Conservation (phyloP, 768 basidiomycete genomes). For the Kwoniella dejecticola region DNA sequence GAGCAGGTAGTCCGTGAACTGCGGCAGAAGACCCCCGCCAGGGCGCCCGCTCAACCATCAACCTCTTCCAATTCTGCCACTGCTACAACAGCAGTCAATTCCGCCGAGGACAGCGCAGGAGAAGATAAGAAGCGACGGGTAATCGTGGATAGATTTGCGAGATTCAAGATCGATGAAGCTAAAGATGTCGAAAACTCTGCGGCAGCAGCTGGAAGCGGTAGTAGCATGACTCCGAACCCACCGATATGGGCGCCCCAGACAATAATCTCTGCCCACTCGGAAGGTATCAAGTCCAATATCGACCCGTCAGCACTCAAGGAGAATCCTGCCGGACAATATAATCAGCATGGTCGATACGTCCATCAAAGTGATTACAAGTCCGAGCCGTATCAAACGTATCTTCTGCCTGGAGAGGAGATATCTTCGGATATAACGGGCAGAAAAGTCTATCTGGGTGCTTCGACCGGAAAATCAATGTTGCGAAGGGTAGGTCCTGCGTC, state of each 20-base stretch:
- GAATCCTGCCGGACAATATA: background rate
- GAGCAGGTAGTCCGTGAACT: slow-evolving; percentile 88
- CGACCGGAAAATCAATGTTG: slow-evolving; percentile 47
- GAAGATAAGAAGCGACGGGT: slow-evolving; percentile 46
- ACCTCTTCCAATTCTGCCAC: background rate
- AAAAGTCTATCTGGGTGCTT: slow-evolving; percentile 43
- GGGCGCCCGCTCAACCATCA: slow-evolving; percentile 9
- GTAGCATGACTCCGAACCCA: slow-evolving; percentile 10
- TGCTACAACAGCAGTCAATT: background rate
- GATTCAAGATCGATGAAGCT: slow-evolving; percentile 51
- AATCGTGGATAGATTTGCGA: slow-evolving; percentile 47
- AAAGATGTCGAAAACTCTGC: slow-evolving; percentile 42
- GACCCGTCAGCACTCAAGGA: background rate
- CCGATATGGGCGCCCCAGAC: slow-evolving; percentile 9
- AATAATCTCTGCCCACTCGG: background rate
- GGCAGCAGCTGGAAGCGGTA: slow-evolving; percentile 27
- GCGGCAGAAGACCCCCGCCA: slow-evolving; percentile 56
- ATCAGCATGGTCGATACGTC: background rate
- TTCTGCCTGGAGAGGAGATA: slow-evolving; percentile 48
- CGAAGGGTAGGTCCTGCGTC: slow-evolving; percentile 39
- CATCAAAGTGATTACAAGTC: slow-evolving; percentile 26
- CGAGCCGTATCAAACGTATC: slow-evolving; percentile 38
- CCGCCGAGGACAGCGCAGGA: slow-evolving; percentile 1
- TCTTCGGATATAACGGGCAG: slow-evolving; percentile 36
- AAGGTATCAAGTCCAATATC: background rate